phyloP scores from a whole-genome alignment of 169 alveolate species.

The Babesia sp. region DNA sequence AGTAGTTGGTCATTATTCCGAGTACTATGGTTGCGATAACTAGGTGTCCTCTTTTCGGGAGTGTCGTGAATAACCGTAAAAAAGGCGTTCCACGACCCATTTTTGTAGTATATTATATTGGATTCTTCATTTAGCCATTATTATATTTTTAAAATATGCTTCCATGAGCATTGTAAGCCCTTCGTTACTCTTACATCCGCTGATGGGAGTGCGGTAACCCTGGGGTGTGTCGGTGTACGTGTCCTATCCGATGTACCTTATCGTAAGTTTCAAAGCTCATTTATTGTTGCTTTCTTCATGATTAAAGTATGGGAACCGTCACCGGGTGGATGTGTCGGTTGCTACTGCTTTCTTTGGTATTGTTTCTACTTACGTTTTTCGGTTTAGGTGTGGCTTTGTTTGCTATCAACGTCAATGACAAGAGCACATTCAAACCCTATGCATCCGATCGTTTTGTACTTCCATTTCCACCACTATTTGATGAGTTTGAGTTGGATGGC shows the following conservation, averaged over 20 bases:
- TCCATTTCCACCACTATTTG: constrained; percentile 50
- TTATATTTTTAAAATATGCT: background rate
- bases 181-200: background rate
- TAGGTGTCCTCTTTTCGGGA: constrained; percentile 21
- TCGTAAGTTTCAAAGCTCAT: background rate
- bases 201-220: background rate
- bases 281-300: background rate
- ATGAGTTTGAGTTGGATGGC: constrained; percentile 43
- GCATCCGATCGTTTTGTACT: constrained; percentile 45
- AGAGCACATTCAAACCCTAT: constrained; percentile 36
- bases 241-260: too few relatives aligned
- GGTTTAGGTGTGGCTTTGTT: constrained; percentile 8
- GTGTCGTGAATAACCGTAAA: constrained; percentile 17
- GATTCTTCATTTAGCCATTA: background rate
- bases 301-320: background rate
- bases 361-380: background rate
- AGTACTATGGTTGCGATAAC: constrained; percentile 16
- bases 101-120: background rate
- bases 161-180: background rate
- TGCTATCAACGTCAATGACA: constrained; percentile 33
- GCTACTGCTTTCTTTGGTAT: background rate
- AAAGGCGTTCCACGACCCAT: constrained; percentile 18
- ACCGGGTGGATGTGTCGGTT: constrained; percentile 11
- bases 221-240: constrained; percentile 7
- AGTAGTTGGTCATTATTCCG: constrained; percentile 29